Evolutionary conservation across 176 grass and related monocot genomes (phyloP).

Genomic region (Juncus inflexus): DNA sequence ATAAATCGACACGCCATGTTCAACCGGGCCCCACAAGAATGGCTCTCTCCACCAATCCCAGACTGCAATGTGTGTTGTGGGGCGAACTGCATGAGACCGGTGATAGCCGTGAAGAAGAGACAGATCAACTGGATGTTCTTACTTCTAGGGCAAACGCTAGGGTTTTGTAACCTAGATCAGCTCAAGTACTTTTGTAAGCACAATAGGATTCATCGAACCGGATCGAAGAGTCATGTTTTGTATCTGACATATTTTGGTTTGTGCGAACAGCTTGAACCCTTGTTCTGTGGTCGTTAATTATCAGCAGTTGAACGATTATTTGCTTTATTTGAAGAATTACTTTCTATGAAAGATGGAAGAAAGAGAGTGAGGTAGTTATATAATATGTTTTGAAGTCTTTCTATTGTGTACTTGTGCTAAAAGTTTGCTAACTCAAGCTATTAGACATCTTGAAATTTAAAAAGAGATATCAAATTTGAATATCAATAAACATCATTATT

Average conservation of each 20-base stretch:
- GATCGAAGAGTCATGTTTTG: constrained; percentile 65
- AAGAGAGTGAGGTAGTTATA: background rate
- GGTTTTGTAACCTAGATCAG: constrained; percentile 58
- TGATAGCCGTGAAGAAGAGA: constrained; percentile 42
- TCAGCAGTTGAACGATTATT: background rate
- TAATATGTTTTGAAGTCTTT: too few species aligned
- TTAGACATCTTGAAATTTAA: too few species aligned
- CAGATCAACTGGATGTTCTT: constrained; percentile 79
- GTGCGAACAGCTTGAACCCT: constrained; percentile 47
- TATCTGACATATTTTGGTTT: constrained; percentile 48
- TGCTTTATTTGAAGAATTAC: too few species aligned
- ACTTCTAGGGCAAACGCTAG: constrained; percentile 54
- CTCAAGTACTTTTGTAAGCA: constrained; percentile 78
- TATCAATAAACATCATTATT: too few species aligned
- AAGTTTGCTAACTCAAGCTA: too few species aligned
- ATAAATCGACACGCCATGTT: constrained; percentile 37
- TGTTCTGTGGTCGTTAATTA: constrained; percentile 13
- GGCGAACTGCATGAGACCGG: constrained; percentile 23
- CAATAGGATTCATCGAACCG: constrained; percentile 43
- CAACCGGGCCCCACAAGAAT: constrained; percentile 38
- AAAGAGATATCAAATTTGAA: too few species aligned
- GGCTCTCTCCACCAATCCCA: constrained; percentile 28
- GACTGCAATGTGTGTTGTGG: constrained; percentile 37
- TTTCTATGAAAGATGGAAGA: background rate
- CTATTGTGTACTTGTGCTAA: too few species aligned